Evolutionary conservation across 2,329 filamentous ascomycete genomes (phyloP).

Genomic region (Alternaria rosae): DNA sequence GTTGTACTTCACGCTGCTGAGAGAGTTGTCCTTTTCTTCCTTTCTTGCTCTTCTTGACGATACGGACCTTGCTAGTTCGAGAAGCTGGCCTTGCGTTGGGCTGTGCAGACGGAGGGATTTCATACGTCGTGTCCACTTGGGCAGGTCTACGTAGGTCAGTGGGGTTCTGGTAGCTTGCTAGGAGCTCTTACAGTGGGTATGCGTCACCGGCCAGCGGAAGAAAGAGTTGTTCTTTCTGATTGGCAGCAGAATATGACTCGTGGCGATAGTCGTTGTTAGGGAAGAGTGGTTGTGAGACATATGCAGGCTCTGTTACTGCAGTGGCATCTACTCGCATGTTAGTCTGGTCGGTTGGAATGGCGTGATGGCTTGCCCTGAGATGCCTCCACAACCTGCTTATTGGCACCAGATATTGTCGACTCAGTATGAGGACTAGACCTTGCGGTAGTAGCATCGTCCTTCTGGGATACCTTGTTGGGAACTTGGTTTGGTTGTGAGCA

Average conservation of each 20-base stretch:
- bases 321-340: not conserved
- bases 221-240: not conserved
- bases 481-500: not conserved
- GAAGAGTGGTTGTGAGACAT: not conserved
- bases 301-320: not conserved
- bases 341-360: not conserved
- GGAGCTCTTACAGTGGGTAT: not conserved
- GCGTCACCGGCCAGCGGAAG: not conserved
- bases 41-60: constrained; percentile 6
- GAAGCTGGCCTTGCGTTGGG: not conserved
- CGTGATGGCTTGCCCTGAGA: not conserved
- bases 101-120: not conserved
- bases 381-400: not conserved
- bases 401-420: not conserved
- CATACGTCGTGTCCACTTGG: not conserved
- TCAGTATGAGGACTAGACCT: not conserved
- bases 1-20: constrained; percentile 1
- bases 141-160: constrained; percentile 2
- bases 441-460: not conserved
- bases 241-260: not conserved
- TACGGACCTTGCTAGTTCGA: not conserved
- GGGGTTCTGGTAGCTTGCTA: not conserved
- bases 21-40: not conserved
- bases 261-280: not conserved
- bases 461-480: not conserved